Base-by-base conservation (phyloP, 1,284 basidiomycete genomes). In the Tremellales sp. region DNA sequence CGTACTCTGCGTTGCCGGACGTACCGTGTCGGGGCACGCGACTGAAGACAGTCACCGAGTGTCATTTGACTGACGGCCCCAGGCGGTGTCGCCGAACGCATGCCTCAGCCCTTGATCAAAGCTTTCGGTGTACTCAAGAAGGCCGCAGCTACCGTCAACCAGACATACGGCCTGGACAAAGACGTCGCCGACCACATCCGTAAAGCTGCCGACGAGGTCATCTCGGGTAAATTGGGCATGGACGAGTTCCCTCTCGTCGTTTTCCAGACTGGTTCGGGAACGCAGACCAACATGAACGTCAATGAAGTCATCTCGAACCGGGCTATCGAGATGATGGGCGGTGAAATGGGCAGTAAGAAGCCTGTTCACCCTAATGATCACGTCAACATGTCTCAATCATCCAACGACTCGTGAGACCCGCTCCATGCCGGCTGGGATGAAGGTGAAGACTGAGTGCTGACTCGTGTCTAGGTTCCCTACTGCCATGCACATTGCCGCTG, bases 301-400 rank as follows among this genome's bases (percentile, higher is more conserved):
- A 99, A 99, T 75, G 96, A 99, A 82, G 94, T 98, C 68, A 96
- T 99, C 72, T 93, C 90, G 25, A 99, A 99, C 76, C 86, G 94
- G 55, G 96, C 96, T 31, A 99, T 98, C 67, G 91, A 99, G 78
- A 78, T 97, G 59, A 84, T 98, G 56, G 96, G 96, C 21, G 96
- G 96, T 24, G 82, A 96, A 76, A 80, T 97, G 48, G 96, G 96
- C 40, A 89, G 86, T 54, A 99, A 98, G 81, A 91, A 82, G 69
- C 96, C 96, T 24, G 93, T 99, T 11, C 96, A 99, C 76, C 96
- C 96, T 40, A 99, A 99, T 74, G 96, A 99, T 74, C 96, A 99
- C 77, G 94, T 97, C 67, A 99, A 99, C 80, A 97, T 89, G 88
- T 92, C 89, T 73, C 96, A 98, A 77, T 94, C 89, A 62, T 96